Evolutionary conservation across 169 alveolate genomes (phyloP).

Genomic region (Toxoplasma gondii): DNA sequence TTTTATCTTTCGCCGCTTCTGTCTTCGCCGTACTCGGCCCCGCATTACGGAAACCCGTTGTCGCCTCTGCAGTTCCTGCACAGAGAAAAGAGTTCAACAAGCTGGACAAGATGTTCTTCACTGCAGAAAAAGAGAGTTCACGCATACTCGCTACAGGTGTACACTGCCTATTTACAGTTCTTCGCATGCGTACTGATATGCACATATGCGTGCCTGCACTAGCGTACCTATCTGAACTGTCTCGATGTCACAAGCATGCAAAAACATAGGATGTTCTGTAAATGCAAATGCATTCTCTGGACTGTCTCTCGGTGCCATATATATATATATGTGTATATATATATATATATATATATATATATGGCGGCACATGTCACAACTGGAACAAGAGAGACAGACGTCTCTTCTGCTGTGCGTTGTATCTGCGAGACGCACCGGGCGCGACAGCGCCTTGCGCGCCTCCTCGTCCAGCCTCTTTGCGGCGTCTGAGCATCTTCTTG

Average conservation of each 20-base stretch:
- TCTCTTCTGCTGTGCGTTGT: not conserved
- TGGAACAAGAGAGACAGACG: not conserved
- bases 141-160: not conserved
- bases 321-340: not conserved
- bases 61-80: constrained; percentile 52
- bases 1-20: constrained; percentile 42
- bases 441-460: constrained; percentile 57
- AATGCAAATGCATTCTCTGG: no score
- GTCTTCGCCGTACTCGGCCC: constrained; percentile 61
- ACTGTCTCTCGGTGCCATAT: no score
- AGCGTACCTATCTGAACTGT: no score
- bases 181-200: not conserved
- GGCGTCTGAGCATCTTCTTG: constrained; percentile 54
- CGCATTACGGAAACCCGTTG: constrained; percentile 49
- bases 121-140: not conserved
- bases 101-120: not conserved
- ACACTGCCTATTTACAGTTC: not conserved
- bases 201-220: not conserved
- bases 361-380: no score
- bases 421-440: constrained; percentile 25
- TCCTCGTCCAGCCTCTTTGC: constrained; percentile 53
- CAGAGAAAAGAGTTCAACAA: not conserved
- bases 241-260: no score
- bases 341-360: not conserved
- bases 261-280: no score